These are phyloP conservation scores for Crucihimalaya himalaica DNA, from an alignment of 345 rosid genomes.

Conservation along the genomic window DNA sequence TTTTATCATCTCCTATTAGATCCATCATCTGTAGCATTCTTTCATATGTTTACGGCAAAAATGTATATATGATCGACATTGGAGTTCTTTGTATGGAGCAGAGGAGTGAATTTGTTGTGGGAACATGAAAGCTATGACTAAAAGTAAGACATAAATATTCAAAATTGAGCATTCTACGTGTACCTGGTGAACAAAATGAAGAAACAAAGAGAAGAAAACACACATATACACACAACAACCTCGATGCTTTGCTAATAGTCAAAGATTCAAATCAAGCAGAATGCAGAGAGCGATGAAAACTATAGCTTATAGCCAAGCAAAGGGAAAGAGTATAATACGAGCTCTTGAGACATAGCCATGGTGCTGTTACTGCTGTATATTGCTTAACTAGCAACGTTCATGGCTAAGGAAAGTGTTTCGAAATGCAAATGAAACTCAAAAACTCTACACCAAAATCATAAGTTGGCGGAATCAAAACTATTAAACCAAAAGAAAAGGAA, in stretches of 20 bases:
- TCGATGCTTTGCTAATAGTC: neutral
- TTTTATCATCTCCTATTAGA: neutral
- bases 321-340: neutral
- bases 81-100: neutral
- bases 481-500: neutral
- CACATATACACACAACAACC: neutral
- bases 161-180: neutral
- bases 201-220: neutral
- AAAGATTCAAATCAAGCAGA: neutral
- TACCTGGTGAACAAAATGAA: neutral
- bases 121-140: slow-evolving; percentile 10
- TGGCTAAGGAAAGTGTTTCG: neutral
- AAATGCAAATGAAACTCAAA: neutral
- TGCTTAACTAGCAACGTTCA: neutral
- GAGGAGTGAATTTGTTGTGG: neutral
- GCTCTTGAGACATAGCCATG: neutral
- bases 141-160: neutral
- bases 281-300: neutral
- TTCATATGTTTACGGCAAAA: neutral
- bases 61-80: too few relatives aligned
- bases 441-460: neutral
- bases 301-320: neutral
- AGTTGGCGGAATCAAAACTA: neutral
- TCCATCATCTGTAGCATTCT: neutral
- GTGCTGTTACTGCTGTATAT: too few relatives aligned